These are phyloP conservation scores for Mycena chlorophos DNA, from an alignment of 768 basidiomycete species.

Conservation along the genomic window DNA sequence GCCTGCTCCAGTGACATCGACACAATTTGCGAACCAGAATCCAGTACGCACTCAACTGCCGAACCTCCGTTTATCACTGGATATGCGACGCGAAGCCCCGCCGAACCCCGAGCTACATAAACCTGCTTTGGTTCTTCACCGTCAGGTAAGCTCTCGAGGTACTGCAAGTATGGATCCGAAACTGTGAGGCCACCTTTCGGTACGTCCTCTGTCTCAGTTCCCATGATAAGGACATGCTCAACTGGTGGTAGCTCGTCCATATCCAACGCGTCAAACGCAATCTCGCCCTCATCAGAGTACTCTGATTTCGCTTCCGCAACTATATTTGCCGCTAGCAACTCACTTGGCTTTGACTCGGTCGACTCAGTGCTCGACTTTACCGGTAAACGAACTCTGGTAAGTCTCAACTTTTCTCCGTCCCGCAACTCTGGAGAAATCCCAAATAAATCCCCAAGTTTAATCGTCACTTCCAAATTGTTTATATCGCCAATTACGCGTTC, in stretches of 20 bases:
- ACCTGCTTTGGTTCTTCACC: slow-evolving; percentile 1
- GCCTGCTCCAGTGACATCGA: slow-evolving; percentile 24
- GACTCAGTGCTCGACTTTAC: neutral
- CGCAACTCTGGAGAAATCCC: neutral
- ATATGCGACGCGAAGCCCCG: neutral
- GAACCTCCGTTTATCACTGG: slow-evolving; percentile 10
- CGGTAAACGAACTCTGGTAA: neutral
- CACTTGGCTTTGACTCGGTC: neutral
- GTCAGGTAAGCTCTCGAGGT: neutral
- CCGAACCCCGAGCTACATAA: neutral
- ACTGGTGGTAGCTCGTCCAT: neutral
- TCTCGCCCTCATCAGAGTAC: neutral
- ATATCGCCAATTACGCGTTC: neutral
- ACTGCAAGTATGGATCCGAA: slow-evolving; percentile 1
- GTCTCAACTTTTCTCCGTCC: neutral
- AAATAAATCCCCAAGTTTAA: slow-evolving; percentile 2
- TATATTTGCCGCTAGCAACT: too few relatives aligned
- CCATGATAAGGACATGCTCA: neutral
- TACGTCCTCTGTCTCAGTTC: neutral
- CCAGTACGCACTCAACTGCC: slow-evolving; percentile 24
- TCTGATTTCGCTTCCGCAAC: neutral
- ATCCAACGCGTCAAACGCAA: neutral
- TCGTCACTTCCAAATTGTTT: neutral
- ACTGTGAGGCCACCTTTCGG: neutral
- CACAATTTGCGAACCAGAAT: slow-evolving; percentile 32